A percentile compares a stretch with the other conserved stretches of the same genome.
phyloP scores from a whole-genome alignment of 805 yeast genomes.

The Wickerhamiella siamensis region DNA sequence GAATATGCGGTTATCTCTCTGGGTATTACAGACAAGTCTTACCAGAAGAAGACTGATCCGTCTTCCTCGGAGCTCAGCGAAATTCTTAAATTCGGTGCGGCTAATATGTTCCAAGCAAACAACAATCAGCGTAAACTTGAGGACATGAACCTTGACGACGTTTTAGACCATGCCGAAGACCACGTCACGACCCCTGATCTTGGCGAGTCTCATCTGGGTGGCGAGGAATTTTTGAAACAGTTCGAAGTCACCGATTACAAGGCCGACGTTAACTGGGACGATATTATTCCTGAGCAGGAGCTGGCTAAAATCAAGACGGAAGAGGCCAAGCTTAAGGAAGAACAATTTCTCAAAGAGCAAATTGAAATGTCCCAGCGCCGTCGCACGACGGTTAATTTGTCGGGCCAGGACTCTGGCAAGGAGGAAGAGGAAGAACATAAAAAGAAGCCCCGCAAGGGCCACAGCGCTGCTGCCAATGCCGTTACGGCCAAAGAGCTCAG shows the following conservation, averaged over 20 bases:
- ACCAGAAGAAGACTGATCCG: constrained; percentile 56
- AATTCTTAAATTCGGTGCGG: constrained; percentile 95
- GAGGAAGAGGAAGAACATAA: constrained; percentile 23
- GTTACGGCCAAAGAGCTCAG: constrained; percentile 35
- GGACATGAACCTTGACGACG: constrained; percentile 89
- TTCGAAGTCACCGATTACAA: constrained; percentile 97
- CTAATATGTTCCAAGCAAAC: constrained; percentile 90
- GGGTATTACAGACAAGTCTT: constrained; percentile 74
- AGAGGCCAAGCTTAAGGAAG: constrained; percentile 76
- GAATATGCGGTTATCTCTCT: constrained; percentile 95
- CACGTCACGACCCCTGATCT: constrained; percentile 91
- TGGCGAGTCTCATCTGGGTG: constrained; percentile 95
- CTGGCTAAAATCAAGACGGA: constrained; percentile 77
- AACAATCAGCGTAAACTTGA: constrained; percentile 94
- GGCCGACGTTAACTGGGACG: constrained; percentile 98
- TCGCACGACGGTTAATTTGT: constrained; percentile 56
- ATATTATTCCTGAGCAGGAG: constrained; percentile 92
- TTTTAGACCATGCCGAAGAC: constrained; percentile 91
- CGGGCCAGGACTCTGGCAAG: constrained; percentile 58
- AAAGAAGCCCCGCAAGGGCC: constrained; percentile 11
- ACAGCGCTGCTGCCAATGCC: constrained; percentile 29
- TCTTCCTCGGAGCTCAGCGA: constrained; percentile 74
- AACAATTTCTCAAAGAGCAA: constrained; percentile 75
- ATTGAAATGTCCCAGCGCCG: constrained; percentile 75
- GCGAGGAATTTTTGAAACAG: constrained; percentile 92